A percentile compares a stretch with the other conserved stretches of the same genome.
phyloP scores from a whole-genome alignment of 139 green algal genomes.

The Penium margaritaceum region DNA sequence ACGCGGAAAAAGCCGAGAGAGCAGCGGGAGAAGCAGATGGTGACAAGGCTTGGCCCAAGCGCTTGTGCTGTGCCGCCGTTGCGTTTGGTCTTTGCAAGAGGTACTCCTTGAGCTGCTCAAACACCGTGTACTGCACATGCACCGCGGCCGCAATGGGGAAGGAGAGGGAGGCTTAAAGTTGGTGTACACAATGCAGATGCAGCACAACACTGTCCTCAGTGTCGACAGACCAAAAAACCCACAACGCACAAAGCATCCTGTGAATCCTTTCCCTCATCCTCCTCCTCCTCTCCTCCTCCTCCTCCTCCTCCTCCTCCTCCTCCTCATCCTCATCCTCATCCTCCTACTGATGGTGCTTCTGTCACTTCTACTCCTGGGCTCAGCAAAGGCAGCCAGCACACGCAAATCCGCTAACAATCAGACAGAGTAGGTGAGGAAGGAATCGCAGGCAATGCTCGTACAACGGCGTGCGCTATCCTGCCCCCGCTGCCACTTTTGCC shows the following conservation, averaged over 20 bases:
- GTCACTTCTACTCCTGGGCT: too few relatives aligned
- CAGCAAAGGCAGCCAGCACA: too few relatives aligned
- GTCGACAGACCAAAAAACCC: too few relatives aligned
- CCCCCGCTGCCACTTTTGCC: too few relatives aligned
- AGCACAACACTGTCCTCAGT: too few relatives aligned
- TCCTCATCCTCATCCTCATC: background rate
- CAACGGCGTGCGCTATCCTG: too few relatives aligned
- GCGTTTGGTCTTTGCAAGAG: background rate
- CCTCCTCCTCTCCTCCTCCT: background rate
- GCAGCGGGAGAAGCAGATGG: background rate
- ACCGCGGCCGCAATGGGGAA: background rate
- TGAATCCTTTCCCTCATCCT: too few relatives aligned
- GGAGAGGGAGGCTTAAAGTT: background rate
- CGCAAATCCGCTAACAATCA: too few relatives aligned
- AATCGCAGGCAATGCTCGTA: too few relatives aligned
- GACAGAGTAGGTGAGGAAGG: too few relatives aligned
- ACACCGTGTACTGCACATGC: constrained; percentile 49
- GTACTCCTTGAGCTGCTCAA: constrained; percentile 49
- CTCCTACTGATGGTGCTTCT: background rate
- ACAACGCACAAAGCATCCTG: too few relatives aligned
- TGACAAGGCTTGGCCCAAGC: background rate
- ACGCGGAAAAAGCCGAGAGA: constrained; percentile 45
- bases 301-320: constrained; percentile 7
- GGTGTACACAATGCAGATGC: background rate
- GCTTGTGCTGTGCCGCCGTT: background rate